Conservation (phyloP, 176 grass and related monocot species). For the Rhynchospora pubera region DNA sequence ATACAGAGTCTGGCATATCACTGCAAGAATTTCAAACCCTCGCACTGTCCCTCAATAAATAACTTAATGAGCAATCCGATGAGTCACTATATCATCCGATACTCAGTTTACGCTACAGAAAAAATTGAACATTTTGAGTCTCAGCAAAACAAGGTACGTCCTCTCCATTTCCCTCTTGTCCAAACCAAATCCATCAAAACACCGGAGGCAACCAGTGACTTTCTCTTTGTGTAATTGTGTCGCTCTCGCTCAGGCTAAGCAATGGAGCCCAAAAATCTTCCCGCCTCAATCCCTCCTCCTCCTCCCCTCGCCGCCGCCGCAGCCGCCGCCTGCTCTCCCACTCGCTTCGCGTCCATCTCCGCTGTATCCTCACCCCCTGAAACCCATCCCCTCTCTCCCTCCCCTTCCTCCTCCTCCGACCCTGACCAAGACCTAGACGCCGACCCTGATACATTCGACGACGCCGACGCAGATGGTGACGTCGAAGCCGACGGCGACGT, state of each 20-base stretch:
- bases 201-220: background rate
- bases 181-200: background rate
- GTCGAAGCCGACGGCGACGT: background rate
- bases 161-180: background rate
- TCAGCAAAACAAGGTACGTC: background rate
- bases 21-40: background rate
- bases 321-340: background rate
- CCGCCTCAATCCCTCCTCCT: conserved; percentile 6
- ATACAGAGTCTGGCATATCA: background rate
- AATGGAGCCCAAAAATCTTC: background rate
- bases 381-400: conserved; percentile 30
- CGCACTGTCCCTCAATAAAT: too few relatives aligned
- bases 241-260: background rate
- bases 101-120: background rate
- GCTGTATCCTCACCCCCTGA: background rate
- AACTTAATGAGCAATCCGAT: background rate
- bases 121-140: background rate
- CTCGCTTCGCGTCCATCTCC: background rate
- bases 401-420: conserved; percentile 28
- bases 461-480: background rate
- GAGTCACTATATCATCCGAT: background rate
- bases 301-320: background rate
- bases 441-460: conserved; percentile 32
- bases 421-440: conserved; percentile 27
- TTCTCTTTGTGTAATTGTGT: background rate